Conservation (phyloP, 225 moss, liverwort and hornwort genomes). For the Marchantia paleacea region DNA sequence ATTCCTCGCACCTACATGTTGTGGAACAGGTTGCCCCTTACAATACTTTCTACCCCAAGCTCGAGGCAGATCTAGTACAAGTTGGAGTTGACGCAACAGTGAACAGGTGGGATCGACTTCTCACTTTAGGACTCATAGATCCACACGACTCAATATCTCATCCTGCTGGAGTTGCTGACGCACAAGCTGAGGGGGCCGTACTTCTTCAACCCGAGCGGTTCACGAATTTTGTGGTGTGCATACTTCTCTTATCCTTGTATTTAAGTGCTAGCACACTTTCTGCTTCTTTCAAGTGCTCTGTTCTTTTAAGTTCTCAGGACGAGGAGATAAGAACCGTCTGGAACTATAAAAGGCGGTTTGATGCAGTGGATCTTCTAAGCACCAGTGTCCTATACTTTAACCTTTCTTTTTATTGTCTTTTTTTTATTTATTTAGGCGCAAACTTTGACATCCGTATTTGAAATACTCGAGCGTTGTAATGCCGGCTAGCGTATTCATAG, state of each 20-base stretch:
- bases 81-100: constrained; percentile 82
- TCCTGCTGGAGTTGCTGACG: constrained; percentile 76
- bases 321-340: background rate
- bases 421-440: no score
- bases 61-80: constrained; percentile 76
- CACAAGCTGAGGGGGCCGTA: constrained; percentile 73
- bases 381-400: no score
- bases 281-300: background rate
- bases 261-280: background rate
- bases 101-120: constrained; percentile 83
- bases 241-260: background rate
- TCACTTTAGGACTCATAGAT: constrained; percentile 75
- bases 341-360: no score
- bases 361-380: background rate
- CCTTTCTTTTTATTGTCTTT: no score
- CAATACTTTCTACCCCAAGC: constrained; percentile 85
- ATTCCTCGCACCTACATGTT: background rate
- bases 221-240: constrained; percentile 64
- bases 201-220: constrained; percentile 82
- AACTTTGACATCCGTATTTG: no score
- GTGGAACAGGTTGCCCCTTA: constrained; percentile 79
- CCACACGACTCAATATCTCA: constrained; percentile 80
- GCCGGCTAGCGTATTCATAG: no score
- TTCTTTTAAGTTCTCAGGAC: background rate
- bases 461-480: no score